Conservation (phyloP, 176 grass and related monocot genomes). For the Oryza meridionalis region DNA sequence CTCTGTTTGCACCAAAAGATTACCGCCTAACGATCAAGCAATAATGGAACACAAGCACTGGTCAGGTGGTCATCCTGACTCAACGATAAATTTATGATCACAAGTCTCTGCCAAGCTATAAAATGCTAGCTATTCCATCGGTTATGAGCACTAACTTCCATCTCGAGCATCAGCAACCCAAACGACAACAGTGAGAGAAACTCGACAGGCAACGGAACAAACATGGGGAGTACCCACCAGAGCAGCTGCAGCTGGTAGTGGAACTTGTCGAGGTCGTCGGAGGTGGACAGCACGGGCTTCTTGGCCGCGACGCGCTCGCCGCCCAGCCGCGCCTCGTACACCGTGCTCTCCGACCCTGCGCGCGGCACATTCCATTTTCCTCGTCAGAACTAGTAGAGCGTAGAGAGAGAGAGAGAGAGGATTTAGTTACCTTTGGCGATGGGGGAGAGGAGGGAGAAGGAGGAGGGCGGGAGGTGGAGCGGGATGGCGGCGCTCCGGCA, state of each 20-base stretch:
- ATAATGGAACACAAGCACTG: not conserved
- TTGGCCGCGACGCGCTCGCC: conserved; percentile 73
- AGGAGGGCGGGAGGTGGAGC: conserved; percentile 67
- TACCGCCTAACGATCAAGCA: not conserved
- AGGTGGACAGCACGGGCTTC: conserved; percentile 87
- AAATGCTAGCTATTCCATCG: not conserved
- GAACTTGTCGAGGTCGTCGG: conserved; percentile 92
- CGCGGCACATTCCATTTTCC: too few relatives aligned
- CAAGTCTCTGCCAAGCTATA: not conserved
- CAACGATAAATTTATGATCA: not conserved
- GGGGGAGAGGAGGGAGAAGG: conserved; percentile 79
- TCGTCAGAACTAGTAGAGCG: not conserved
- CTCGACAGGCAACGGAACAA: not conserved
- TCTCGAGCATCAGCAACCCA: not conserved
- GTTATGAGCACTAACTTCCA: not conserved
- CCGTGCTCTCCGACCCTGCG: conserved; percentile 90
- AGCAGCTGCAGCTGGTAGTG: conserved; percentile 94
- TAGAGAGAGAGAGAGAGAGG: not conserved
- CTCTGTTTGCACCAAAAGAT: not conserved
- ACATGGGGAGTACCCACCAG: conserved; percentile 39
- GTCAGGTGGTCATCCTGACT: not conserved
- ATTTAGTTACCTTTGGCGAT: conserved; percentile 69
- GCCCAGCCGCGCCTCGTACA: conserved; percentile 74
- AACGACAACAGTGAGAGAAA: not conserved
- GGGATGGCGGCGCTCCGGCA: conserved; percentile 80